phyloP scores from a whole-genome alignment of 306 rosid species.

The apple (Malus domestica) region ASM211411v1 NC_041793.1:32117501-32118000 shows the following conservation, averaged over 20 bases:
- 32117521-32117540: not conserved
- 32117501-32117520: not conserved
- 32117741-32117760: slow-evolving; percentile 77
- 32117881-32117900: slow-evolving; percentile 79
- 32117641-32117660: slow-evolving; percentile 18
- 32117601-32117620: slow-evolving; percentile 21
- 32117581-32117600: slow-evolving; percentile 20
- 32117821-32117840: slow-evolving; percentile 35
- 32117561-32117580: not conserved
- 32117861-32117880: slow-evolving; percentile 59
- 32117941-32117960: slow-evolving; percentile 10
- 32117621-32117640: slow-evolving; percentile 26
- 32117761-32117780: slow-evolving; percentile 77
- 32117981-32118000: slow-evolving; percentile 79
- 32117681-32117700: not conserved
- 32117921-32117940: slow-evolving; percentile 38
- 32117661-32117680: slow-evolving; percentile 9
- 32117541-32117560: not conserved
- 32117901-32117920: slow-evolving; percentile 77
- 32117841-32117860: slow-evolving; percentile 4
- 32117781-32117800: slow-evolving; percentile 80
- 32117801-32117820: slow-evolving; percentile 45
- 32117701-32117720: not conserved
- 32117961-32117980: slow-evolving; percentile 72
- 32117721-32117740: slow-evolving; percentile 41